Evolutionary conservation across 2,329 filamentous ascomycete species (phyloP).

Genomic region (Dactylonectria estremocensis): DNA sequence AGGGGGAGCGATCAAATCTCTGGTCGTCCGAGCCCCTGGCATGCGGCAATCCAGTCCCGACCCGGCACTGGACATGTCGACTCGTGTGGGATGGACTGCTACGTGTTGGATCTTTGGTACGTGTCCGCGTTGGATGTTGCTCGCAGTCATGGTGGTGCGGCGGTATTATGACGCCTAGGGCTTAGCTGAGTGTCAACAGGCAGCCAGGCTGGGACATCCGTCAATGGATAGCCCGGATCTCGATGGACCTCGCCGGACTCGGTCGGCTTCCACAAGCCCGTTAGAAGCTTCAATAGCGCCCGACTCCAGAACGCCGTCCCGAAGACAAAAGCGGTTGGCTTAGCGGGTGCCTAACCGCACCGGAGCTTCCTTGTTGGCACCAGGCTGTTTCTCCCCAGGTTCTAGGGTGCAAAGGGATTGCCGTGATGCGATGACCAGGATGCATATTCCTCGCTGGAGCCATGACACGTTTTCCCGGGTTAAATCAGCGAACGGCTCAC

Average conservation of each 20-base stretch:
- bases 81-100: not conserved
- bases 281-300: not conserved
- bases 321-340: conserved; percentile 1
- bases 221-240: not conserved
- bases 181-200: not conserved
- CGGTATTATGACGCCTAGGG: not conserved
- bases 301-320: conserved; percentile 7
- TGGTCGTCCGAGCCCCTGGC: not conserved
- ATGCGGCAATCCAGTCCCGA: not conserved
- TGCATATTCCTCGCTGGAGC: not conserved
- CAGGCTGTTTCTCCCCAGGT: not conserved
- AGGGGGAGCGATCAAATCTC: not conserved
- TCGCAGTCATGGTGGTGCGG: not conserved
- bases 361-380: not conserved
- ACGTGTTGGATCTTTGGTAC: not conserved
- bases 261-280: not conserved
- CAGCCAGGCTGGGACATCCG: not conserved
- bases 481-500: conserved; percentile 9
- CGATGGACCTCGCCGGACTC: not conserved
- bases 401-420: not conserved
- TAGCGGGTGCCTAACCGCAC: not conserved
- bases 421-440: conserved; percentile 13
- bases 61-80: not conserved
- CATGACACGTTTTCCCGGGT: conserved; percentile 20
- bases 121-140: not conserved